These are phyloP conservation scores for Chiua sp. DNA, from an alignment of 1,284 basidiomycete species.

Conservation along the genomic window DNA sequence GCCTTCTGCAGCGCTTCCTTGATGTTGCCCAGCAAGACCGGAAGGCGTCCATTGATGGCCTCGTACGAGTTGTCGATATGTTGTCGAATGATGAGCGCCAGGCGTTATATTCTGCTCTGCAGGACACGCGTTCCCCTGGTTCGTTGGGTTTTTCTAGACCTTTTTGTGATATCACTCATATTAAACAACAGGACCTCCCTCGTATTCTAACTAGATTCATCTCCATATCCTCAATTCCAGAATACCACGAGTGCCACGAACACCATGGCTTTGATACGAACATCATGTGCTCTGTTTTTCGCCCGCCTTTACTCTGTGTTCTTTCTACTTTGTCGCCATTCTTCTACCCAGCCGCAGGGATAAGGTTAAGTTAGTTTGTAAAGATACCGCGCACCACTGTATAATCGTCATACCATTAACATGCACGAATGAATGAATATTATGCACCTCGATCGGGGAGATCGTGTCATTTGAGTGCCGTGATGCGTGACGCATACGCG, in stretches of 20 bases:
- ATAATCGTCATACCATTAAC: slow-evolving; percentile 21
- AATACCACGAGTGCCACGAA: slow-evolving; percentile 12
- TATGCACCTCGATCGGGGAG: no score
- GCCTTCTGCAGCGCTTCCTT: slow-evolving; percentile 65
- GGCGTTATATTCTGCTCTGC: slow-evolving; percentile 63
- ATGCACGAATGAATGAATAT: slow-evolving; percentile 8
- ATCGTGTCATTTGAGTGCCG: no score
- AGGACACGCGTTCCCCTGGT: slow-evolving; percentile 63
- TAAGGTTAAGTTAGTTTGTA: slow-evolving; percentile 20
- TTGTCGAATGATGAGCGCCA: slow-evolving; percentile 77
- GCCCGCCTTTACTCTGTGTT: slow-evolving; percentile 6
- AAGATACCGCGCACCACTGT: slow-evolving; percentile 23
- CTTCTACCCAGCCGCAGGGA: not conserved
- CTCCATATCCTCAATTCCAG: slow-evolving; percentile 4
- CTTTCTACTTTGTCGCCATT: not conserved
- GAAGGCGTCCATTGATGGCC: slow-evolving; percentile 70
- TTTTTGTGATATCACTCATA: slow-evolving; percentile 6
- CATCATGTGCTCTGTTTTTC: slow-evolving; percentile 6
- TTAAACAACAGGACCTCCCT: slow-evolving; percentile 38
- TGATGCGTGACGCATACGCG: no score
- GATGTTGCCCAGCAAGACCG: slow-evolving; percentile 70
- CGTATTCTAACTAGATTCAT: slow-evolving; percentile 37
- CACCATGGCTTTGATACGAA: slow-evolving; percentile 6
- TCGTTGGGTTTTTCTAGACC: slow-evolving; percentile 27
- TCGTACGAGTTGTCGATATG: slow-evolving; percentile 69